Evolutionary conservation across 257 asterid species (phyloP).

Genomic region (Agastache rugosa): DNA sequence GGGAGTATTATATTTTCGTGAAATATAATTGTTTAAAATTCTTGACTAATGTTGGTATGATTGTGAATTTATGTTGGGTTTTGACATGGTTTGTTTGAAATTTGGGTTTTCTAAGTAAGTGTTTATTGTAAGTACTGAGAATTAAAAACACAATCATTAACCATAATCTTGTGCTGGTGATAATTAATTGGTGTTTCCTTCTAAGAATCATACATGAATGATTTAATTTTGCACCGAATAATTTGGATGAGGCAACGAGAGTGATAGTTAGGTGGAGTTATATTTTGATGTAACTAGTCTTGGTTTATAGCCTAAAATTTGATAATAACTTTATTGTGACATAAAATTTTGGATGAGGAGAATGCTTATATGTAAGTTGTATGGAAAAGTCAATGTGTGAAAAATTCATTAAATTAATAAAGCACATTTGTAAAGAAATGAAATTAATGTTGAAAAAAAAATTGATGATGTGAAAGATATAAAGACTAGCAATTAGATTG

Average conservation of each 20-base stretch:
- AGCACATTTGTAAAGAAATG: too few relatives aligned
- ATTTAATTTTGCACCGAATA: slow-evolving; percentile 2
- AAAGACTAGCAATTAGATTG: too few relatives aligned
- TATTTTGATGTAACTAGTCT: background rate
- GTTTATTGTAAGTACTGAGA: background rate
- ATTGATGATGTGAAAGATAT: too few relatives aligned
- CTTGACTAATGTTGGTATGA: slow-evolving; percentile 21
- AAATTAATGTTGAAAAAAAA: too few relatives aligned
- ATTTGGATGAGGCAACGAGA: background rate
- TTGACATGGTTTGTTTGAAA: background rate
- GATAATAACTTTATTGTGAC: background rate
- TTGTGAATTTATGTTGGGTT: slow-evolving; percentile 6
- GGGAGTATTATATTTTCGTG: background rate
- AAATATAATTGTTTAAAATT: background rate
- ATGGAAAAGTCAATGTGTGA: background rate
- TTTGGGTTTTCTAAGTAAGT: background rate
- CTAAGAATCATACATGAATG: background rate
- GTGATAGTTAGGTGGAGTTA: slow-evolving; percentile 25
- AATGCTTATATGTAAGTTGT: too few relatives aligned
- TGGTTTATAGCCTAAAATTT: background rate
- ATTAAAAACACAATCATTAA: background rate
- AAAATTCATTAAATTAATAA: background rate
- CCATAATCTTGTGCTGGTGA: background rate
- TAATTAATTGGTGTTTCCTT: background rate
- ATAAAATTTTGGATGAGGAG: too few relatives aligned